Evolutionary conservation across 257 asterid species (phyloP).

Genomic region (Scutellaria barbata): DNA sequence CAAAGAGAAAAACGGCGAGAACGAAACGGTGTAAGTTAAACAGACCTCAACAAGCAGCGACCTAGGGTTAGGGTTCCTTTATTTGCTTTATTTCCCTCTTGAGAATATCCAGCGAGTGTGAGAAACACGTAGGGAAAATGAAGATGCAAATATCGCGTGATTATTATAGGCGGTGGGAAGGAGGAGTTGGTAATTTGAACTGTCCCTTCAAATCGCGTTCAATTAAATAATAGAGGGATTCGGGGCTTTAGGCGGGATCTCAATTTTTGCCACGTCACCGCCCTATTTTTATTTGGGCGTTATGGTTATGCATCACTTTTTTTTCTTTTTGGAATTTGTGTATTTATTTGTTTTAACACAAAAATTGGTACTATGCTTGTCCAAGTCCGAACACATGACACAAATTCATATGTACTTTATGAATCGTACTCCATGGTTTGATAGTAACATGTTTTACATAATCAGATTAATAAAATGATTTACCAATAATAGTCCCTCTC

Average conservation of each 20-base stretch:
- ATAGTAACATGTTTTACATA: no score
- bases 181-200: slow-evolving; percentile 27
- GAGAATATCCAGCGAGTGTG: slow-evolving; percentile 25
- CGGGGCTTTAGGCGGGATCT: slow-evolving; percentile 46
- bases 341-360: no score
- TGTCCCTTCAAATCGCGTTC: slow-evolving; percentile 26
- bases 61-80: slow-evolving; percentile 37
- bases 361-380: no score
- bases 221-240: slow-evolving; percentile 35
- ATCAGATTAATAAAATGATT: no score
- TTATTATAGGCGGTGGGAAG: slow-evolving; percentile 14
- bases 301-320: no score
- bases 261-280: slow-evolving; percentile 39
- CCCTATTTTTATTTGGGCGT: no score
- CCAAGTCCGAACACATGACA: no score
- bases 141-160: slow-evolving; percentile 26
- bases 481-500: no score
- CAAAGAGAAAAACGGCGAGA: neutral
- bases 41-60: slow-evolving; percentile 33
- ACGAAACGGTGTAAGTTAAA: neutral
- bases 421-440: no score
- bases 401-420: no score
- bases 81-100: neutral
- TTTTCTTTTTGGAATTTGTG: no score
- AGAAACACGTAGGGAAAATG: neutral